A percentile compares a stretch with the other conserved stretches of the same genome.
Conservation (phyloP, 768 basidiomycete genomes). For the Leccinum obscurum region DNA sequence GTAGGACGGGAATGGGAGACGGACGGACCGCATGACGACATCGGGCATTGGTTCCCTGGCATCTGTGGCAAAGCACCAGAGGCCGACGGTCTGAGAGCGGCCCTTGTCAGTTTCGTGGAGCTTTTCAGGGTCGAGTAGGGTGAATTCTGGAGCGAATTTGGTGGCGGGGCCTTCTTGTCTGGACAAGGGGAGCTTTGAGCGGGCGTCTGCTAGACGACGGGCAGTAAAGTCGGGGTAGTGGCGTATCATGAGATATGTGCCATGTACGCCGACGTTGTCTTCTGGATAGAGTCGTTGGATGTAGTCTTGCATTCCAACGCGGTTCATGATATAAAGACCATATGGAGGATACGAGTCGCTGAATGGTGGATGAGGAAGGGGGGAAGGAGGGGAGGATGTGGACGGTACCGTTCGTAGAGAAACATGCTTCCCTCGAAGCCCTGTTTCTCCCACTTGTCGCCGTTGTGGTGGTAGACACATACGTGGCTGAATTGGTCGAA, state of each 20-base stretch:
- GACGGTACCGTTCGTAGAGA: constrained; percentile 70
- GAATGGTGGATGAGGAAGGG: constrained; percentile 5
- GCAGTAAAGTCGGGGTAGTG: constrained; percentile 69
- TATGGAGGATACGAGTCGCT: constrained; percentile 81
- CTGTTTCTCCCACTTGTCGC: constrained; percentile 76
- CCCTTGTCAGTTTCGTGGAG: constrained; percentile 54
- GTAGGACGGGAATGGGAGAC: background rate
- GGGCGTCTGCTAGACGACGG: constrained; percentile 43
- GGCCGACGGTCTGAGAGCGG: constrained; percentile 55
- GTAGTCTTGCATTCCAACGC: constrained; percentile 72
- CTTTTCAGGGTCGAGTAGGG: constrained; percentile 42
- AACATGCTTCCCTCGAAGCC: constrained; percentile 90
- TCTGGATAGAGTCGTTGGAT: constrained; percentile 74
- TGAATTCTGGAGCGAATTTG: constrained; percentile 54
- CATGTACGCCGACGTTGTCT: constrained; percentile 62
- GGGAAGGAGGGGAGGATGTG: background rate
- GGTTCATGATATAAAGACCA: constrained; percentile 83
- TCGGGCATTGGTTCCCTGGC: constrained; percentile 71
- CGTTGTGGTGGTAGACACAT: constrained; percentile 77
- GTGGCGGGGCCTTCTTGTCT: constrained; percentile 34
- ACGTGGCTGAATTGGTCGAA: constrained; percentile 90
- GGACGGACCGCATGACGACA: constrained; percentile 64
- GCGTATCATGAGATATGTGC: constrained; percentile 70
- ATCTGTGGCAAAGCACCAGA: constrained; percentile 75
- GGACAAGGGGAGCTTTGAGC: constrained; percentile 23